Evolutionary conservation across 164 flowering plant genomes (phyloP), one percentile per base, ranked within the genome.

Genomic region (Liriodendron chinense): DNA sequence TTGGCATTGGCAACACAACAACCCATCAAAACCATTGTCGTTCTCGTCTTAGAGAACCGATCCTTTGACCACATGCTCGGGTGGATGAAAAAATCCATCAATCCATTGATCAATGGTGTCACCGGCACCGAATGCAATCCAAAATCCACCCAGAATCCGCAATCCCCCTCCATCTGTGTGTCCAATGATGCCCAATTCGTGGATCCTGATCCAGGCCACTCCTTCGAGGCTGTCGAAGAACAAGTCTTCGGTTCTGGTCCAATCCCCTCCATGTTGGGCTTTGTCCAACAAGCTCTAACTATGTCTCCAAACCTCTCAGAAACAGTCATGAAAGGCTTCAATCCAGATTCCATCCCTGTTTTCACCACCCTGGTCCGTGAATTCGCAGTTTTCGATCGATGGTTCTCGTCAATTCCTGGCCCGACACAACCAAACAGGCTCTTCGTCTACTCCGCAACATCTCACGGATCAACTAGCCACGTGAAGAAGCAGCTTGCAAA

Each of bases 391-490:
- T 89, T 89, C 25, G 96, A 93, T 77, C 78, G 97, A 7, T 94
- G 98, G 98, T 94, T 94, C 73, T 89, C 91, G 23, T 85, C 97
- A 12, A 80, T 94, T 47, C 98, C 98, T 0, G 97, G 97, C 25
- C 97, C 98, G 21, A 94, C 98, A 0, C 98, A 94, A 65, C 98
- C 98, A 66, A 93, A 94, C 57, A 77, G 97, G 71, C 82, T 93
- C 10, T 95, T 95, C 74, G 89, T 91, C 0, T 93, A 91, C 86
- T 95, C 98, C 47, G 99, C 94, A 1, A 95, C 99, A 47, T 95
- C 99, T 18, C 94, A 91, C 76, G 98, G 99, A 0, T 82, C 99
- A 43, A 89, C 91, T 1, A 86, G 92, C 80, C 97, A 93, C 82
- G 91, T 89, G 24, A 85, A 82, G 83, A 88, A 83, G 77, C 90